phyloP scores from a whole-genome alignment of 768 basidiomycete species.

The Holtermannia corniformis region DNA sequence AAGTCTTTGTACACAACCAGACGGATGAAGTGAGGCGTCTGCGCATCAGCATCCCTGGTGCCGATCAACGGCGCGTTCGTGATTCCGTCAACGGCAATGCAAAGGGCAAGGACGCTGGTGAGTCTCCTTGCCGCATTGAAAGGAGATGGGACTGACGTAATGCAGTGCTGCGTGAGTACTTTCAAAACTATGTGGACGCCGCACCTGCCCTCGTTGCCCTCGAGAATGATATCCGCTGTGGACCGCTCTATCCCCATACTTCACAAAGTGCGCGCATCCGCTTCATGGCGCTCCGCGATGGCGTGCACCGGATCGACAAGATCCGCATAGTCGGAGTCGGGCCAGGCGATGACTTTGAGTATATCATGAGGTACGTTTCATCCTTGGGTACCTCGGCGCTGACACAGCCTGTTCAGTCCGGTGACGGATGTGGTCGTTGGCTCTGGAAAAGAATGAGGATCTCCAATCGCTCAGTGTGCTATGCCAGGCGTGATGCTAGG shows the following conservation, averaged over 20 bases:
- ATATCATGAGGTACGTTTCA: slow-evolving; percentile 19
- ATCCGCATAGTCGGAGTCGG: slow-evolving; percentile 17
- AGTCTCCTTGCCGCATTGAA: slow-evolving; percentile 4
- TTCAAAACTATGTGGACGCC: slow-evolving; percentile 10
- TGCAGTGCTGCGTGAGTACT: slow-evolving; percentile 16
- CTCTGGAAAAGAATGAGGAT: too few relatives aligned
- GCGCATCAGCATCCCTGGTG: slow-evolving; percentile 24
- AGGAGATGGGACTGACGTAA: too few relatives aligned
- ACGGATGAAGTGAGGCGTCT: slow-evolving; percentile 31
- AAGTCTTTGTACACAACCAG: slow-evolving; percentile 39
- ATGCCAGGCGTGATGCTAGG: too few relatives aligned
- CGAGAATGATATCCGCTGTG: slow-evolving; percentile 37
- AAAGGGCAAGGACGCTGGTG: too few relatives aligned
- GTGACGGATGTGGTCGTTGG: neutral
- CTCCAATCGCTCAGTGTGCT: too few relatives aligned
- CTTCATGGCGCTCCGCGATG: slow-evolving; percentile 31
- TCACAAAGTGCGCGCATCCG: slow-evolving; percentile 23
- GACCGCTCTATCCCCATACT: slow-evolving; percentile 33
- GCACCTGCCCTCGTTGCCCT: slow-evolving; percentile 31
- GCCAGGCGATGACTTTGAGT: slow-evolving; percentile 25
- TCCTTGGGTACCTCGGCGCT: neutral
- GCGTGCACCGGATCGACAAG: slow-evolving; percentile 27
- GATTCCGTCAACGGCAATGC: too few relatives aligned
- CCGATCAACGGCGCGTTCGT: neutral
- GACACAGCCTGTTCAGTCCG: neutral